Conservation (phyloP, 768 basidiomycete genomes). For the Suillus brevipes region DNA sequence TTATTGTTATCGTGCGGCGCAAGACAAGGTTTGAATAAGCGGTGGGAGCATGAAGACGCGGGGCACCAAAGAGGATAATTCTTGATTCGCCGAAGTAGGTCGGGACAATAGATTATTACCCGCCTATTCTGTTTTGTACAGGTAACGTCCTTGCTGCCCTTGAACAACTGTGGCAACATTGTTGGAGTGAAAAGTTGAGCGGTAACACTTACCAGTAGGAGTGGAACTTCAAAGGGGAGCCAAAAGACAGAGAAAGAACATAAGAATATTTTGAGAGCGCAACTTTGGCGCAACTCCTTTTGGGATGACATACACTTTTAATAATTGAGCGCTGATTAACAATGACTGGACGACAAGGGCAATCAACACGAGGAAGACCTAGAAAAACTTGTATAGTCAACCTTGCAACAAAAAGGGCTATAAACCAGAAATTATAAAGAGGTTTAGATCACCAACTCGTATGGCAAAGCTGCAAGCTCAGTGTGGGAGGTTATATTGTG, state of each 20-base stretch:
- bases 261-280: background rate
- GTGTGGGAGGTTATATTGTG: constrained; percentile 8
- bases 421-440: background rate
- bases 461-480: background rate
- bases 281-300: constrained; percentile 1
- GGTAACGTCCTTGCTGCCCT: background rate
- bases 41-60: background rate
- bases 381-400: background rate
- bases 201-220: background rate
- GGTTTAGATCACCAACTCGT: background rate
- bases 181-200: no score
- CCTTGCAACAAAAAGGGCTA: background rate
- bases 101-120: background rate
- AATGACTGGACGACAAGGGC: background rate
- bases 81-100: constrained; percentile 1
- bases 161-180: background rate
- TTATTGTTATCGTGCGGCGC: background rate
- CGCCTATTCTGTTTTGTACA: background rate
- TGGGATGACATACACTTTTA: background rate
- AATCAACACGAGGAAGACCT: background rate
- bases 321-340: background rate
- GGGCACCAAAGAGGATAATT: background rate
- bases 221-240: background rate
- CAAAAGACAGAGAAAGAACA: background rate
- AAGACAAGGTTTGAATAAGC: background rate